Conservation (phyloP, 1,139 yeast genomes). For the Candida sp. region DNA sequence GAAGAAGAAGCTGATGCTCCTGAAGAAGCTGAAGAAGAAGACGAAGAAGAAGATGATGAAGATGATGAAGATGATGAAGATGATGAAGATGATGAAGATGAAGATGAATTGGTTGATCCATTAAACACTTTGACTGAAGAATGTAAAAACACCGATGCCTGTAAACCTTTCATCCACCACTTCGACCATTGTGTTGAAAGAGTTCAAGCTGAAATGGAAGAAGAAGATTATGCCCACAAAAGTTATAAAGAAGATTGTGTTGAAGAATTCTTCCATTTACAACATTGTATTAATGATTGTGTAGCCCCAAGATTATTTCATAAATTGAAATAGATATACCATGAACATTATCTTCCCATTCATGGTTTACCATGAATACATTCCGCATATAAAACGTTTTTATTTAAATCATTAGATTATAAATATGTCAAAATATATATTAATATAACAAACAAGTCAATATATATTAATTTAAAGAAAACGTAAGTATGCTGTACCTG, state of each 20-base stretch:
- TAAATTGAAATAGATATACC: constrained; percentile 73
- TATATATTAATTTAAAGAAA: no score
- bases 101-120: constrained; percentile 70
- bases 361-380: no score
- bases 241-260: constrained; percentile 96
- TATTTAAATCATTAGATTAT: neutral
- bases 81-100: constrained; percentile 76
- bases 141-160: constrained; percentile 64
- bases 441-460: no score
- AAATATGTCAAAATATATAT: neutral
- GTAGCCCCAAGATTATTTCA: constrained; percentile 89
- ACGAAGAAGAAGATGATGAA: constrained; percentile 50
- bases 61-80: constrained; percentile 71
- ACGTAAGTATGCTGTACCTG: no score
- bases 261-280: constrained; percentile 96
- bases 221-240: constrained; percentile 73
- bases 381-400: no score
- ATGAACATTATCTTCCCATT: neutral
- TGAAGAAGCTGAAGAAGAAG: constrained; percentile 42
- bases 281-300: constrained; percentile 91
- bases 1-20: constrained; percentile 23
- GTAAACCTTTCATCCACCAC: constrained; percentile 81
- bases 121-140: constrained; percentile 64
- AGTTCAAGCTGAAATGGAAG: constrained; percentile 84
- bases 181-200: constrained; percentile 94